phyloP scores from a whole-genome alignment of 2,329 filamentous ascomycete genomes.

The Trichoderma arundinaceum region DNA sequence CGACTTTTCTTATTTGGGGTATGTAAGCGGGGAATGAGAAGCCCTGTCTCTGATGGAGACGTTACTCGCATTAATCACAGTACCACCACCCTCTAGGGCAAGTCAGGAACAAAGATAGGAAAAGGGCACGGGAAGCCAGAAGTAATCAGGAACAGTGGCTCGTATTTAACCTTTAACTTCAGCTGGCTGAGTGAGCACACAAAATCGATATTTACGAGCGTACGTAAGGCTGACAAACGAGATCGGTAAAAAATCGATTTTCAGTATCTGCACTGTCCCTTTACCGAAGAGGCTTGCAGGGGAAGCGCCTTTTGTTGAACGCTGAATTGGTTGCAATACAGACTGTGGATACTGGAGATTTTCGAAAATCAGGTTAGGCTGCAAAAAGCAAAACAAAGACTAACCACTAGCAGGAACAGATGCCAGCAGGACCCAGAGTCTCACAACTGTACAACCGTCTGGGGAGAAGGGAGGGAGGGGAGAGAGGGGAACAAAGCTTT shows the following conservation, averaged over 20 bases:
- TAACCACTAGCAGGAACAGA: neutral
- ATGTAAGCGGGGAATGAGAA: conserved; percentile 7
- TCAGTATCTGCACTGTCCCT: conserved; percentile 7
- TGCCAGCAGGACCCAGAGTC: conserved; percentile 1
- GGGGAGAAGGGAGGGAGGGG: neutral
- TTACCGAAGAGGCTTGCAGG: conserved; percentile 27
- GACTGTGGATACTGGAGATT: conserved; percentile 1
- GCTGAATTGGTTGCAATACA: conserved; percentile 8
- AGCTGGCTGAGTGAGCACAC: conserved; percentile 25
- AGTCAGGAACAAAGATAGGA: conserved; percentile 24
- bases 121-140: neutral
- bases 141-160: conserved; percentile 28
- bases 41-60: neutral
- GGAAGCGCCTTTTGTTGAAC: conserved; percentile 12
- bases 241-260: neutral
- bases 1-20: neutral
- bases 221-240: conserved; percentile 27
- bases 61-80: neutral
- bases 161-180: conserved; percentile 27
- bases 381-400: conserved; percentile 11
- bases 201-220: conserved; percentile 26
- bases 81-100: conserved; percentile 13
- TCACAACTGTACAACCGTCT: conserved; percentile 24
- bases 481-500: conserved; percentile 1
- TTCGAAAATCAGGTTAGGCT: neutral